Evolutionary conservation across 371 early-diverging fungal species (phyloP).

Genomic region (Mucor velutinosus): DNA sequence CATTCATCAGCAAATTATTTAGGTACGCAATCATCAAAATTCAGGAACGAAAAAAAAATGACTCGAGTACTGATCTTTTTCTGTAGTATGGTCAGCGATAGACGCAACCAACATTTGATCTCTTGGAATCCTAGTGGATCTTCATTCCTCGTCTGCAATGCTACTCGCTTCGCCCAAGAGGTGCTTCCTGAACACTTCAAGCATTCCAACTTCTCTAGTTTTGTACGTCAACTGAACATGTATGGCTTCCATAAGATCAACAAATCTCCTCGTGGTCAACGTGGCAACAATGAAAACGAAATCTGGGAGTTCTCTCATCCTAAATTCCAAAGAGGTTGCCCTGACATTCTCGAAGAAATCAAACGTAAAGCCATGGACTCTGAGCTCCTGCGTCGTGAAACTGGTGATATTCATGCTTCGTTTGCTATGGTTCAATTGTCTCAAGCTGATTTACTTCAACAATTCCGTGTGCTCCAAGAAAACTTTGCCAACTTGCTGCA

Average conservation of each 20-base stretch:
- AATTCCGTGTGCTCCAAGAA: constrained; percentile 64
- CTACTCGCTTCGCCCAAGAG: constrained; percentile 78
- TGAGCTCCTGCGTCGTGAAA: constrained; percentile 66
- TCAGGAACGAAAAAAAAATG: not conserved
- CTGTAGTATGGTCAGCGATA: constrained; percentile 76
- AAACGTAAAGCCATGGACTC: constrained; percentile 70
- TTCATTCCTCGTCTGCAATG: constrained; percentile 88
- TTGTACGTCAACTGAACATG: constrained; percentile 73
- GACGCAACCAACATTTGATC: constrained; percentile 71
- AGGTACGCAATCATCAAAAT: constrained; percentile 11
- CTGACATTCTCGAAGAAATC: constrained; percentile 48
- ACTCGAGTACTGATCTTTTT: not conserved
- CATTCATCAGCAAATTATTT: constrained; percentile 27
- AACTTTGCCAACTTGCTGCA: constrained; percentile 63
- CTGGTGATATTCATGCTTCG: constrained; percentile 68
- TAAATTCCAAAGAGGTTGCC: constrained; percentile 46
- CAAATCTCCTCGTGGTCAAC: constrained; percentile 68
- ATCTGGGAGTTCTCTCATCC: constrained; percentile 57
- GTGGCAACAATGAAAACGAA: constrained; percentile 68
- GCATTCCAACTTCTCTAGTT: constrained; percentile 51
- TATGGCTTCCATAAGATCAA: constrained; percentile 67
- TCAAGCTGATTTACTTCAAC: constrained; percentile 66
- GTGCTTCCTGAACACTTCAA: constrained; percentile 80
- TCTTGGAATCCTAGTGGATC: constrained; percentile 81
- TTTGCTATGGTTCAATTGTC: constrained; percentile 68